Percentiles rank a stretch among this genome's conserved stretches.
These are phyloP conservation scores for Aspergillus chevalieri DNA, from an alignment of 2,329 filamentous ascomycete species.

Conservation along the genomic window DNA sequence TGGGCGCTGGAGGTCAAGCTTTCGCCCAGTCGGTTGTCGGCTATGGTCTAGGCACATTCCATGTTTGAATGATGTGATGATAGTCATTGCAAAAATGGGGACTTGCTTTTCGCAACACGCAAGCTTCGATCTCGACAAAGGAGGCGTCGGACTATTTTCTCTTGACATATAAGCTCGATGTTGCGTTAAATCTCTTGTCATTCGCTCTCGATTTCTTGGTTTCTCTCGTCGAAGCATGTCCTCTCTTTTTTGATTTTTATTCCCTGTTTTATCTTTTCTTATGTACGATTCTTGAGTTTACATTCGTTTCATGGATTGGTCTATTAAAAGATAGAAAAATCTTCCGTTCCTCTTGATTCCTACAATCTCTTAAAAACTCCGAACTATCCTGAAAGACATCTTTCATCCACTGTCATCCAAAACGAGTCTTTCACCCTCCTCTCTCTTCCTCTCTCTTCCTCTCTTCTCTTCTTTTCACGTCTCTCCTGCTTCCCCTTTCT, in stretches of 20 bases:
- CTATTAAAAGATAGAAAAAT: neutral
- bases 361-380: neutral
- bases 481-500: neutral
- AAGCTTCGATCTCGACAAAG: constrained; percentile 3
- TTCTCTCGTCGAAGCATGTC: neutral
- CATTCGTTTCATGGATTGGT: neutral
- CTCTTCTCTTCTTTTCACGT: neutral
- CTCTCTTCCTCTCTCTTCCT: neutral
- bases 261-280: neutral
- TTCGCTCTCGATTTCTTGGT: neutral
- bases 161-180: constrained; percentile 1
- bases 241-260: neutral
- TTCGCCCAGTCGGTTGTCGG: neutral
- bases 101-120: constrained; percentile 7
- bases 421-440: neutral
- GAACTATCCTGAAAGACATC: neutral
- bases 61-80: constrained; percentile 9
- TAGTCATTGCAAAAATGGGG: constrained; percentile 6
- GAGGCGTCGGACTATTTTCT: neutral
- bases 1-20: neutral
- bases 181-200: neutral
- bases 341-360: neutral
- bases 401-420: neutral
- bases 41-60: constrained; percentile 1
- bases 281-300: neutral